A percentile compares a stretch with the other conserved stretches of the same genome.
These are phyloP conservation scores for Wickerhamomyces strasburgensis DNA, from an alignment of 805 yeast genomes.

Conservation along the genomic window DNA sequence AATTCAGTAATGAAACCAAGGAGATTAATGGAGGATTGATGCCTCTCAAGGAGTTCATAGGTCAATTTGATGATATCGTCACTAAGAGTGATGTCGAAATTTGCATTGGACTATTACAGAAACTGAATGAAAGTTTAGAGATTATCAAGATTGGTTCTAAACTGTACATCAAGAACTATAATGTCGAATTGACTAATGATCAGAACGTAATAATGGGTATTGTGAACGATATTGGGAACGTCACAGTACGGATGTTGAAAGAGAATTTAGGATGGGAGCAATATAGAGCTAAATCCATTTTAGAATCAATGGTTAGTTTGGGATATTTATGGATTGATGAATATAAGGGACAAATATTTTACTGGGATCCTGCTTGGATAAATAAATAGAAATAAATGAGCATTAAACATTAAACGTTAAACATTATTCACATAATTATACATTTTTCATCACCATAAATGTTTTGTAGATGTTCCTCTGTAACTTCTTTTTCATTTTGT, in stretches of 20 bases:
- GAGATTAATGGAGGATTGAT: constrained; percentile 81
- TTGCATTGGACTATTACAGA: constrained; percentile 47
- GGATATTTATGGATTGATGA: constrained; percentile 88
- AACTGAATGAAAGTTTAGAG: constrained; percentile 69
- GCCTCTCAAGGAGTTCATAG: constrained; percentile 49
- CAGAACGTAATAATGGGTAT: constrained; percentile 68
- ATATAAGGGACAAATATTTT: constrained; percentile 36
- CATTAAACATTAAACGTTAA: too few relatives aligned
- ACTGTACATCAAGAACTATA: constrained; percentile 49
- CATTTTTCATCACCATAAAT: constrained; percentile 20
- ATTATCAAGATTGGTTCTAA: constrained; percentile 50
- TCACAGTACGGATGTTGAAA: constrained; percentile 52
- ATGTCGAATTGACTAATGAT: constrained; percentile 60
- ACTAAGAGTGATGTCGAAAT: constrained; percentile 49
- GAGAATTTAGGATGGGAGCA: constrained; percentile 78
- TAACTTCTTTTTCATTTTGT: constrained; percentile 46
- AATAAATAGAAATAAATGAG: not conserved
- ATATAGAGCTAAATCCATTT: constrained; percentile 52
- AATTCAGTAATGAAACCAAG: constrained; percentile 64
- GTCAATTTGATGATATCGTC: constrained; percentile 29
- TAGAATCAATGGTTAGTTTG: constrained; percentile 73
- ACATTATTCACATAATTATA: constrained; percentile 8
- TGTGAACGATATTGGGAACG: constrained; percentile 73
- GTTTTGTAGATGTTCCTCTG: constrained; percentile 34
- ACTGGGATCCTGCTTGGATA: constrained; percentile 79